phyloP scores from a whole-genome alignment of 495 filamentous ascomycete genomes.

The Aspergillus hancockii region DNA sequence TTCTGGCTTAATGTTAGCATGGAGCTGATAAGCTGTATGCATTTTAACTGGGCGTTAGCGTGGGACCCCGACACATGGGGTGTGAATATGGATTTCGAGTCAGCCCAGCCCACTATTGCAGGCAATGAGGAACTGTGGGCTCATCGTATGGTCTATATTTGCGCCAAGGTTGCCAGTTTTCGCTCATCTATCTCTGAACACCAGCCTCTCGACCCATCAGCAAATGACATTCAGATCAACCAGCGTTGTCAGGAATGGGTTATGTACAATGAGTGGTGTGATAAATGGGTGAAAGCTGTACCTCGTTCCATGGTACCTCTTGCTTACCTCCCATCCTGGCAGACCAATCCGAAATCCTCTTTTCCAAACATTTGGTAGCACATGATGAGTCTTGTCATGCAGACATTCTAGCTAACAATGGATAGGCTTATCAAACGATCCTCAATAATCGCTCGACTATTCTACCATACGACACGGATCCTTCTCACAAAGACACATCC shows the following conservation, averaged over 20 bases:
- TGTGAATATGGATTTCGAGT: constrained; percentile 75
- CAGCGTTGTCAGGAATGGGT: constrained; percentile 75
- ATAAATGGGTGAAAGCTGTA: constrained; percentile 74
- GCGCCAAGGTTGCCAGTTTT: constrained; percentile 87
- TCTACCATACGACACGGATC: constrained; percentile 85
- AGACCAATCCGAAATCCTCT: constrained; percentile 65
- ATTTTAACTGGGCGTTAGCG: constrained; percentile 82
- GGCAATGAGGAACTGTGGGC: constrained; percentile 86
- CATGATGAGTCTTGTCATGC: neutral
- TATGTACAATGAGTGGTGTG: constrained; percentile 69
- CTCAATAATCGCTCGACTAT: constrained; percentile 78
- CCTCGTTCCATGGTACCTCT: constrained; percentile 88
- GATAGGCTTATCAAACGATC: constrained; percentile 78
- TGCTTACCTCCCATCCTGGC: constrained; percentile 69
- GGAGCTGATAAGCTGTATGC: constrained; percentile 84
- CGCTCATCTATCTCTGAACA: constrained; percentile 64
- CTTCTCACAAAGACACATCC: constrained; percentile 83
- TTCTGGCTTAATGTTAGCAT: constrained; percentile 94
- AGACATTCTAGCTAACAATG: constrained; percentile 15
- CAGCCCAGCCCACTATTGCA: constrained; percentile 34
- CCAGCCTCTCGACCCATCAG: constrained; percentile 57
- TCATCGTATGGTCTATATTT: constrained; percentile 84
- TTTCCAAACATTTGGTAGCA: constrained; percentile 88
- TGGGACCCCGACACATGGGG: constrained; percentile 95
- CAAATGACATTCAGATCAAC: constrained; percentile 63